Conservation (phyloP, 1,284 basidiomycete species). For the Amylostereum chailletii region DNA sequence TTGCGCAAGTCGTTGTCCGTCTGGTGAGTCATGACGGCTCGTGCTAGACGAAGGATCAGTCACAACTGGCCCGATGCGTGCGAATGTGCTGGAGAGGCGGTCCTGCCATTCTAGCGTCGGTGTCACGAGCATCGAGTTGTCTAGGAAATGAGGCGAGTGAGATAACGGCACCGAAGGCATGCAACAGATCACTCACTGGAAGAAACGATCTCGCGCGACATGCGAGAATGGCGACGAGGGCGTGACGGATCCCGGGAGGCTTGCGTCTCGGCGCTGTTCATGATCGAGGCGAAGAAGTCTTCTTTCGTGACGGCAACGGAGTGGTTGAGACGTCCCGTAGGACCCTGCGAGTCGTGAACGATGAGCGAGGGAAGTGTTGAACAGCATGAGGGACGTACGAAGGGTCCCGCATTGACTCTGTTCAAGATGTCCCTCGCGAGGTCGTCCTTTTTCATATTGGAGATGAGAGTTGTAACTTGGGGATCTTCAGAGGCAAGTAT, state of each 20-base stretch:
- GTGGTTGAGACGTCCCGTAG: slow-evolving; percentile 46
- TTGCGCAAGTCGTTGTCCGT: slow-evolving; percentile 7
- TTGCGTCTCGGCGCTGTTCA: slow-evolving; percentile 46
- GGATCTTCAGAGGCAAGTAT: slow-evolving; percentile 68
- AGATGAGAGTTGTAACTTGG: slow-evolving; percentile 58
- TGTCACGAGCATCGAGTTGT: slow-evolving; percentile 47
- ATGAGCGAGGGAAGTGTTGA: slow-evolving; percentile 7
- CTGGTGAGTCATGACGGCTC: slow-evolving; percentile 1
- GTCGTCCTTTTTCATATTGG: slow-evolving; percentile 61
- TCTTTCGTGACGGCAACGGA: slow-evolving; percentile 47
- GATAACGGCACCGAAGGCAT: too few species aligned
- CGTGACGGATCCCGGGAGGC: slow-evolving; percentile 47
- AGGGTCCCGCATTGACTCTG: slow-evolving; percentile 69
- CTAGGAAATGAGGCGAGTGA: slow-evolving; percentile 21
- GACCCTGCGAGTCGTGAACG: slow-evolving; percentile 38
- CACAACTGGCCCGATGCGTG: slow-evolving; percentile 10
- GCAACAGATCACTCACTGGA: slow-evolving; percentile 30
- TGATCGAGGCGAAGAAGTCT: slow-evolving; percentile 64
- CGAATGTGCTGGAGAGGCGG: slow-evolving; percentile 47
- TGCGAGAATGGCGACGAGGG: slow-evolving; percentile 62
- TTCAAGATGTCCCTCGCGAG: slow-evolving; percentile 64
- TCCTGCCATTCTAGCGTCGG: slow-evolving; percentile 76
- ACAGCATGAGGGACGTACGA: slow-evolving; percentile 34
- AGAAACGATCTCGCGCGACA: slow-evolving; percentile 71
- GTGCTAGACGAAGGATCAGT: background rate